Evolutionary conservation across 2,329 filamentous ascomycete species (phyloP), one percentile per base, ranked within the genome.

Genomic region (Venturia asperata): DNA sequence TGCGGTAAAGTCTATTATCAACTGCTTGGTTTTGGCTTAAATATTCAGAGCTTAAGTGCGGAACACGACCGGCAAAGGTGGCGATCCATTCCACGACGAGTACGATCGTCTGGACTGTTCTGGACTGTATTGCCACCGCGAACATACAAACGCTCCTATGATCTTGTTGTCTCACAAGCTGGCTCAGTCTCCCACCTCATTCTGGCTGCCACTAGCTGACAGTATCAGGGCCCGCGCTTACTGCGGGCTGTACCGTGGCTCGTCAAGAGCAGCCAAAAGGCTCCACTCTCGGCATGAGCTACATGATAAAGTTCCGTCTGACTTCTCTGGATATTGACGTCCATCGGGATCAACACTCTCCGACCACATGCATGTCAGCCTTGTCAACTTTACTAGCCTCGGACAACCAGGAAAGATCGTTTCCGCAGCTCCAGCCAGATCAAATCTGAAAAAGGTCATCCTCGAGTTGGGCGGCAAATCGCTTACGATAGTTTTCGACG

Each of bases 261-360:
- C 1, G 72, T 87, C 39, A 88, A 88, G 74, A 82, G 83, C 11
- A 84, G 82, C 66, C 85, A 88, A 74, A 81, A 85, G 69, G 83
- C 85, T 0, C 86, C 86, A 0, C 73, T 89, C 63, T 83, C 83
- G 1, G 82, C 82, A 34, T 19, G 24, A 9, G 11, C 9, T 19
- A 30, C 68, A 70, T 1, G 6, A 74, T 34, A 34, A 34, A 34
- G 30, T 3, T 6, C 30, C 30, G 30, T 34, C 30, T 34, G 30
- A 34, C n/a, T n/a, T 77, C 24, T 71, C 70, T 17, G 76, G 76
- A 7, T 70, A 70, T 60, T 76, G 76, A 10, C 63, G 69, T 21
- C 68, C 69, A 24, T 67, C 70, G 19, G 74, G 74, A 30, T 68
- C 68, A 0, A 68, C 70, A 5, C 67, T 76, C 5, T 68, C 71